These are phyloP conservation scores for Sugiyamaella qingdaonensis DNA, from an alignment of 805 yeast genomes.

Conservation along the genomic window DNA sequence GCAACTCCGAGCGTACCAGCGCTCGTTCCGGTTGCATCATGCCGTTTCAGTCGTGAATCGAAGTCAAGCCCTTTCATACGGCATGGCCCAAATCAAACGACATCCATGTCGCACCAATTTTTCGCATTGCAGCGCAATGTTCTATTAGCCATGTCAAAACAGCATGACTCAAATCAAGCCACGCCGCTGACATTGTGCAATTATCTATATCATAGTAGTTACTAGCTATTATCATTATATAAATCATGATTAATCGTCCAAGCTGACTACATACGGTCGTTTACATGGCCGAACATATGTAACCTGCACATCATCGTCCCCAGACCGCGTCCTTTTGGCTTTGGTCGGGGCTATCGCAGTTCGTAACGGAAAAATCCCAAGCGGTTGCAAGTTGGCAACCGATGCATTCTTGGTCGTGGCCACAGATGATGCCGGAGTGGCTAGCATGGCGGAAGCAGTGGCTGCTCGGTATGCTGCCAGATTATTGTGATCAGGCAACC, in stretches of 20 bases:
- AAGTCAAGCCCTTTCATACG: no score
- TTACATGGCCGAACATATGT: slow-evolving; percentile 6
- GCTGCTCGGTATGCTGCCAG: background rate
- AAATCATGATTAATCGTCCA: slow-evolving; percentile 3
- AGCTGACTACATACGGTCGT: slow-evolving; percentile 5
- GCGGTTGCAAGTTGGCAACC: background rate
- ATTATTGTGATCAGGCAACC: background rate
- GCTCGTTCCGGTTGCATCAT: no score
- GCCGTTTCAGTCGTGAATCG: no score
- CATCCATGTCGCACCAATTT: no score
- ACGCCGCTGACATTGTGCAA: no score
- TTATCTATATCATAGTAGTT: no score
- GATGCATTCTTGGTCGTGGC: background rate
- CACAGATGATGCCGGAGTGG: slow-evolving; percentile 4
- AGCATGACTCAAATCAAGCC: no score
- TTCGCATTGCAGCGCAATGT: no score
- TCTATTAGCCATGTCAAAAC: background rate
- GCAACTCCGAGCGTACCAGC: no score
- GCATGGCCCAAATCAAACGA: no score
- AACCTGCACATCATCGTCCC: slow-evolving; percentile 1
- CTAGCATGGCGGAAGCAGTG: slow-evolving; percentile 1
- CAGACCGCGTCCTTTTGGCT: background rate
- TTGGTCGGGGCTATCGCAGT: background rate
- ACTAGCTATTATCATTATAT: no score
- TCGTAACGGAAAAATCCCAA: background rate